Base-by-base conservation (phyloP, 768 basidiomycete species). In the Tulasnella sp. region DNA sequence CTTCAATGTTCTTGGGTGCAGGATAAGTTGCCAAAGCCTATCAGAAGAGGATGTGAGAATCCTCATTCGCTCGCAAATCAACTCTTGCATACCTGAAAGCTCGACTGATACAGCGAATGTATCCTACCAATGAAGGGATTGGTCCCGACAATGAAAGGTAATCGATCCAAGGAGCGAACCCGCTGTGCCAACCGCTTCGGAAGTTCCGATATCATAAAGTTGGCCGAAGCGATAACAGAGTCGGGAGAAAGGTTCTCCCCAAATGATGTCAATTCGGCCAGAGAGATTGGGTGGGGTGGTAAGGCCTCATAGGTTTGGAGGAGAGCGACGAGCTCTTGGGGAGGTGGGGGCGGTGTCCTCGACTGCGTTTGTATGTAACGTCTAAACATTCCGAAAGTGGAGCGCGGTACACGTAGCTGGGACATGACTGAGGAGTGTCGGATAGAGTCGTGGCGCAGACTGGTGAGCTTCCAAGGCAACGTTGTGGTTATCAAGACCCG, bases 71-170 rank as follows among this genome's bases (percentile, higher is more conserved):
- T 17, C 9, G 27, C 12, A 27, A 29, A 17, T 27, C 34, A 6
- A 7, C 5, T 29, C 5, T 25, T 5, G 48, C 54, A 32, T 29
- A 57, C 54, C 49, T 75, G 70, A 65, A 90, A 87, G 67, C 83
- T 83, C 45, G 79, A 74, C 62, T 77, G 73, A 69, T 86, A 84
- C 5, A 82, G 74, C 55, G 80, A 71, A 59, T 88, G 73, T 11
- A 80, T 80, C 57, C 77, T 79, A 3, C 83, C 75, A n/a, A 91
- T 77, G 68, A 85, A 87, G 12, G 88, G 88, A 67, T 91, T 91
- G 50, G 84, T 88, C 19, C 86, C 89, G 48, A 90, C 89, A 36
- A 91, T 91, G 69, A 84, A 91, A 0, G 88, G 88, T 31, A 91
- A 75, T 0, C 75, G 70, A 65, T 90, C 86, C 49, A 91, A 72